A percentile compares a stretch with the other conserved stretches of the same genome.
Evolutionary conservation across 1,284 basidiomycete species (phyloP).

Genomic region (Anthracocystis panici-leucophaei): DNA sequence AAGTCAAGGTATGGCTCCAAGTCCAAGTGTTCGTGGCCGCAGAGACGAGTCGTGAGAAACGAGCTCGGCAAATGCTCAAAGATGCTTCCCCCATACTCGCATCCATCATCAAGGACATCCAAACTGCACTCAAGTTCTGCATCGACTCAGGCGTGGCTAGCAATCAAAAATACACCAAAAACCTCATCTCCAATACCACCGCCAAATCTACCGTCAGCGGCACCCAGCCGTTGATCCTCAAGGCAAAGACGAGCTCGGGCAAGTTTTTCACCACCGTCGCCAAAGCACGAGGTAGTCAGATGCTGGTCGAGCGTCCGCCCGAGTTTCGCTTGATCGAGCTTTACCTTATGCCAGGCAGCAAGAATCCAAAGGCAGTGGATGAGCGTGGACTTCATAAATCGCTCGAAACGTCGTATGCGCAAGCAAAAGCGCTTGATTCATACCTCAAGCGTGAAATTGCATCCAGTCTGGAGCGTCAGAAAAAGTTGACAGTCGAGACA

Average conservation of each 20-base stretch:
- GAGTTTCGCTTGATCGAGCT: slow-evolving; percentile 55
- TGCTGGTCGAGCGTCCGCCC: slow-evolving; percentile 43
- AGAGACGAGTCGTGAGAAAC: slow-evolving; percentile 53
- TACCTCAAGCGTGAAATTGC: slow-evolving; percentile 49
- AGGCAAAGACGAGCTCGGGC: slow-evolving; percentile 55
- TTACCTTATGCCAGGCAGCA: slow-evolving; percentile 51
- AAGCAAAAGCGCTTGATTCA: slow-evolving; percentile 43
- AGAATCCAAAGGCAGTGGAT: slow-evolving; percentile 37
- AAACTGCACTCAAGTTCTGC: slow-evolving; percentile 45
- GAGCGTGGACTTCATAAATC: slow-evolving; percentile 52
- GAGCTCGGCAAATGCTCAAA: slow-evolving; percentile 48
- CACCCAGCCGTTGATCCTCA: slow-evolving; percentile 44
- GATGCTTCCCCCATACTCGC: slow-evolving; percentile 28
- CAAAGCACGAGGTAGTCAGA: slow-evolving; percentile 56
- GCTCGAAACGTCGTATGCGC: slow-evolving; percentile 57
- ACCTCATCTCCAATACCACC: slow-evolving; percentile 34
- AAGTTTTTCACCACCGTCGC: slow-evolving; percentile 56
- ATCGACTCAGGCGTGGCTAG: slow-evolving; percentile 55
- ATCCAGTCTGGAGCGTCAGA: slow-evolving; percentile 39
- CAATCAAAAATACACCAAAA: slow-evolving; percentile 52
- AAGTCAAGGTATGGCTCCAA: slow-evolving; percentile 44
- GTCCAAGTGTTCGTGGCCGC: slow-evolving; percentile 37
- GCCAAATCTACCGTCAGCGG: slow-evolving; percentile 29
- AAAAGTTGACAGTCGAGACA: slow-evolving; percentile 33
- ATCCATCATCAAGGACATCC: slow-evolving; percentile 43